Evolutionary conservation across 2,329 filamentous ascomycete species (phyloP).

Genomic region (Coniochaeta sp.): DNA sequence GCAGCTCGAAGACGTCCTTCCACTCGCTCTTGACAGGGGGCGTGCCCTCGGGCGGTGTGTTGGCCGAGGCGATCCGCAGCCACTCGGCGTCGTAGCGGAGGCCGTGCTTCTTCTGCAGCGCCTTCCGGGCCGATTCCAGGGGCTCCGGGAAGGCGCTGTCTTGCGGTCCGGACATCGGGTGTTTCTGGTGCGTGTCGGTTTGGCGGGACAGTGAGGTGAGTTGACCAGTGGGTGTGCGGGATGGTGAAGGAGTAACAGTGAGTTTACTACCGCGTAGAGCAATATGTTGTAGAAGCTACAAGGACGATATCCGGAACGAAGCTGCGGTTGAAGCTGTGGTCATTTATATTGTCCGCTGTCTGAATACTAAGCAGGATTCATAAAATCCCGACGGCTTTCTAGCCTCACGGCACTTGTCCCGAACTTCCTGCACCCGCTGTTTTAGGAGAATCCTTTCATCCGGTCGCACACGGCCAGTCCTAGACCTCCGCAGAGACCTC

Average conservation of each 20-base stretch:
- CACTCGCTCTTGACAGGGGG: neutral
- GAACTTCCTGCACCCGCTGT: neutral
- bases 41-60: neutral
- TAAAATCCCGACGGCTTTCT: neutral
- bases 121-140: neutral
- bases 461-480: neutral
- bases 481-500: neutral
- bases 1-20: constrained; percentile 5
- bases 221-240: neutral
- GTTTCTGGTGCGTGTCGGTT: neutral
- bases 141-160: neutral
- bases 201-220: neutral
- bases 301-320: neutral
- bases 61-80: neutral
- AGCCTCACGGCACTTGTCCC: neutral
- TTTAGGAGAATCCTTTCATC: neutral
- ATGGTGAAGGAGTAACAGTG: neutral
- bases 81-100: constrained; percentile 3
- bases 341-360: too few species aligned
- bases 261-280: neutral
- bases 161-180: neutral
- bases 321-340: too few species aligned
- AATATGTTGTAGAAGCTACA: neutral
- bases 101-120: constrained; percentile 4
- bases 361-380: too few species aligned